These are phyloP conservation scores for Hygrophoropsis aurantiaca DNA, from an alignment of 768 basidiomycete genomes.

Conservation along the genomic window DNA sequence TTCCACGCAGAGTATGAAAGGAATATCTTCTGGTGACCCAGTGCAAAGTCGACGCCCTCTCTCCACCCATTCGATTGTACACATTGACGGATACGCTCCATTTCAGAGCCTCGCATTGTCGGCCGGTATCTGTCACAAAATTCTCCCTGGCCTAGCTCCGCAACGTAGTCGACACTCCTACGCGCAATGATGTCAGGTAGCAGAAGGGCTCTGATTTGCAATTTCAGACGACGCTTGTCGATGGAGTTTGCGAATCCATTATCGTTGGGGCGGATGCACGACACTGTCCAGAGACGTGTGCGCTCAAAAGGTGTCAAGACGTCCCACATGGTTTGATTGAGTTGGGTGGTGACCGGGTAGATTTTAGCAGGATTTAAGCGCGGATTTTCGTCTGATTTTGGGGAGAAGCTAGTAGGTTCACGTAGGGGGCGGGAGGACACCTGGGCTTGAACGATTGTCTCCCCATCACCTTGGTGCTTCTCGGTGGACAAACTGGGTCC, in stretches of 20 bases:
- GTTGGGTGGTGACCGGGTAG: conserved; percentile 59
- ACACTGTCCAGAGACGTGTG: conserved; percentile 52
- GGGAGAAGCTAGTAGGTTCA: conserved; percentile 37
- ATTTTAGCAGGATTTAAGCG: conserved; percentile 51
- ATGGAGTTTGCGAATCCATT: conserved; percentile 62
- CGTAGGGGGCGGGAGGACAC: conserved; percentile 60
- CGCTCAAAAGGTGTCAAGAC: conserved; percentile 46
- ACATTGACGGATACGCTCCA: conserved; percentile 50
- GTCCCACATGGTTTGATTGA: conserved; percentile 53
- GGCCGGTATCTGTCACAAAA: conserved; percentile 57
- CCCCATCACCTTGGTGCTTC: conserved; percentile 54
- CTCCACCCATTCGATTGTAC: conserved; percentile 51
- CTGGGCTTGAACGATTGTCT: conserved; percentile 62
- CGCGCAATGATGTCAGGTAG: conserved; percentile 54
- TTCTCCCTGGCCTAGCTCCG: conserved; percentile 44
- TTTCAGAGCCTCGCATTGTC: conserved; percentile 46
- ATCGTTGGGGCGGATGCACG: conserved; percentile 66
- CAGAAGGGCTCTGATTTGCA: conserved; percentile 52
- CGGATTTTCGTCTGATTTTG: conserved; percentile 31
- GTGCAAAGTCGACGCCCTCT: conserved; percentile 52
- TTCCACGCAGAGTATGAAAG: conserved; percentile 58
- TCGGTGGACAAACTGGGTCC: conserved; percentile 61
- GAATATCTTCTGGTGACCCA: conserved; percentile 57
- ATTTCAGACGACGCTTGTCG: conserved; percentile 61
- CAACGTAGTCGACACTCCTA: conserved; percentile 49